Evolutionary conservation across 495 filamentous ascomycete genomes (phyloP).

Genomic region (Penicillium atrosanguineum): DNA sequence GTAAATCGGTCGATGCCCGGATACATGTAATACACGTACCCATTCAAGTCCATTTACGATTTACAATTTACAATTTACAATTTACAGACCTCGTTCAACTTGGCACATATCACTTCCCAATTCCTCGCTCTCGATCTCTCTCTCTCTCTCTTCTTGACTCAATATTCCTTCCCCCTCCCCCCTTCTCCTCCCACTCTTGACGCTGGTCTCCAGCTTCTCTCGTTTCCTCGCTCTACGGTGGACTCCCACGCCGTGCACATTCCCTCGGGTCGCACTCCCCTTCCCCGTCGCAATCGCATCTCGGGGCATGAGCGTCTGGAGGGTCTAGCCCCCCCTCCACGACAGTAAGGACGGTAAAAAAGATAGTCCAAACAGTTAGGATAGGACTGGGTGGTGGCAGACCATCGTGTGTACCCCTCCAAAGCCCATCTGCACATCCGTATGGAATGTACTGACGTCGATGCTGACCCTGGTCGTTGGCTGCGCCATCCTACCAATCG

Average conservation of each 20-base stretch:
- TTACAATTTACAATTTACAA: too few relatives aligned
- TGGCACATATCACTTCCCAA: background rate
- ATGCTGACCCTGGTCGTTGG: conserved; percentile 25
- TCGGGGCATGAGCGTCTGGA: conserved; percentile 31
- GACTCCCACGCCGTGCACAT: background rate
- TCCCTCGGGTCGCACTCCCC: background rate
- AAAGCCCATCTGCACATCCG: background rate
- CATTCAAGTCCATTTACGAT: conserved; percentile 1
- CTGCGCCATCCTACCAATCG: conserved; percentile 26
- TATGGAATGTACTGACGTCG: conserved; percentile 15
- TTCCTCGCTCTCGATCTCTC: background rate
- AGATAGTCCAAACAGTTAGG: background rate
- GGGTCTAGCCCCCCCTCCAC: conserved; percentile 33
- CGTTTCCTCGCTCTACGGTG: background rate
- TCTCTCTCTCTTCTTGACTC: background rate
- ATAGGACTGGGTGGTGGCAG: conserved; percentile 6
- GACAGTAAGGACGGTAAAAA: background rate
- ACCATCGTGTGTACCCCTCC: conserved; percentile 9
- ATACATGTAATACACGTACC: conserved; percentile 12
- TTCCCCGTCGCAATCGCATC: conserved; percentile 8
- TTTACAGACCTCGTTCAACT: background rate
- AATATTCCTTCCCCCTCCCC: background rate
- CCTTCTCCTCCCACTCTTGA: background rate
- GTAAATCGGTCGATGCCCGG: conserved; percentile 12
- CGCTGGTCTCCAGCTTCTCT: background rate